Percentiles rank a stretch among this genome's conserved stretches.
phyloP scores from a whole-genome alignment of 176 grass and related monocot genomes.

The barley (Hordeum vulgare) region MorexV3_pseudomolecules_assembly NC_058523.1:513850915-513851414 shows the following conservation, averaged over 20 bases:
- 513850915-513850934: not conserved
- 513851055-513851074: constrained; percentile 13
- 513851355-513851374: not conserved
- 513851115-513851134: not conserved
- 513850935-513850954: not conserved
- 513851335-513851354: constrained; percentile 21
- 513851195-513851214: constrained; percentile 37
- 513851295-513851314: constrained; percentile 1
- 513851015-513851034: constrained; percentile 70
- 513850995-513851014: constrained; percentile 37
- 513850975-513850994: constrained; percentile 20
- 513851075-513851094: constrained; percentile 38
- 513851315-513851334: constrained; percentile 20
- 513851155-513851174: not conserved
- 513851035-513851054: constrained; percentile 29
- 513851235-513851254: constrained; percentile 14
- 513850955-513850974: not conserved
- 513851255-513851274: constrained; percentile 29
- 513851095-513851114: constrained; percentile 28
- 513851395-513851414: constrained; percentile 15
- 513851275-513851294: constrained; percentile 12
- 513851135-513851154: not conserved
- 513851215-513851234: constrained; percentile 31
- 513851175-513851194: not conserved
- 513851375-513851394: not conserved